Base-by-base conservation (phyloP, 495 filamentous ascomycete species). In the Penicillium crystallinum region DNA sequence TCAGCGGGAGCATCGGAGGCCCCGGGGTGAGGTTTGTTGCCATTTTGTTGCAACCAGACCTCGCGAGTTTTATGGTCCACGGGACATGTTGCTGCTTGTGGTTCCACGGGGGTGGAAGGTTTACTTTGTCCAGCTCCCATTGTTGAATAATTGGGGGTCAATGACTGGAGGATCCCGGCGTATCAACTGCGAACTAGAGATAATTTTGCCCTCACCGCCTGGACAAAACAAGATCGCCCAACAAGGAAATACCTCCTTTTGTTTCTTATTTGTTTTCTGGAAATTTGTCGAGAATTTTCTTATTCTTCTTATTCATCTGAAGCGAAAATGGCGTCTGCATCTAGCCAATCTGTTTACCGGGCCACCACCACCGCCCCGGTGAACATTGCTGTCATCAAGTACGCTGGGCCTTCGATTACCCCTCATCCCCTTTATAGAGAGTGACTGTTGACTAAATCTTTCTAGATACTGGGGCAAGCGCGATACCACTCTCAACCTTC, bases 371-470 rank as follows among this genome's bases (percentile, higher is more conserved):
- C 90, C 30, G 93, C 93, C 21, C 93, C 93, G 14, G 93, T 99
- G 59, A 99, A 99, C 77, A 99, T 99, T 64, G 93, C 93, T 49
- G 93, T 99, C 31, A 92, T 99, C 69, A 99, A 99, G 89, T 93
- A 77, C 49, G 77, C 63, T 35, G 36, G n/a, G 44, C 49, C 54
- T 44, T 57, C 6, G 44, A 37, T 44, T 54, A 49, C 56, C 52
- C 49, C 57, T 64, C 54, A 49, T 52, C 49, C 23, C 33, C 36
- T 46, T 38, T 34, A 37, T 48, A 36, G 22, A 55, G 61, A 50
- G 29, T 30, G n/a, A n/a, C 38, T 36, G 23, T 22, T 71, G 57
- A 77, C 58, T 23, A 17, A 25, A 46, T 5, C 35, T 29, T 30
- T 46, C 25, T 27, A 95, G 89, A 71, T 98, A 98, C 78, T 98